Percentiles rank a stretch among this genome's conserved stretches.
Evolutionary conservation across 306 rosid species (phyloP).

Genomic region (Corylus americana): DNA sequence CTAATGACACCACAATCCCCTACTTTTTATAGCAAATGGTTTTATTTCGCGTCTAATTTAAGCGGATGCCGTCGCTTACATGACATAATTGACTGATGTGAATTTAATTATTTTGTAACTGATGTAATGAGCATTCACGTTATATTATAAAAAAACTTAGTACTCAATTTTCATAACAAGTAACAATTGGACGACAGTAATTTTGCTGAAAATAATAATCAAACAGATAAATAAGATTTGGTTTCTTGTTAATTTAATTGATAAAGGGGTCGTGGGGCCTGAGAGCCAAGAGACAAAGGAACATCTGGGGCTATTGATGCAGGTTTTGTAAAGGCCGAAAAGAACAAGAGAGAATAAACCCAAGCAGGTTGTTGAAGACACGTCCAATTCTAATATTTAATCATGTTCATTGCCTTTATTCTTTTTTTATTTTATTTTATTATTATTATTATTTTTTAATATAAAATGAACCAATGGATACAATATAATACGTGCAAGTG

Average conservation of each 20-base stretch:
- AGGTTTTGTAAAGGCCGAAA: not conserved
- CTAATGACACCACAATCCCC: not conserved
- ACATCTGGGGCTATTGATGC: not conserved
- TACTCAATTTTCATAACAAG: no score
- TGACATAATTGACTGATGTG: no score
- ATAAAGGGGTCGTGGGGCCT: not conserved
- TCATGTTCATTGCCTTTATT: not conserved
- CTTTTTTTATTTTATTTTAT: not conserved
- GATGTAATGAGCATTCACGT: no score
- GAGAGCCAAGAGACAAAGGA: not conserved
- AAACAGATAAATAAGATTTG: no score
- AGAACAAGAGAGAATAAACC: not conserved
- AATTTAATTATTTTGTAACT: no score
- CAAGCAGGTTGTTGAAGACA: conserved; percentile 9
- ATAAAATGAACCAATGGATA: not conserved
- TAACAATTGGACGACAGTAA: not conserved
- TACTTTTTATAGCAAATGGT: not conserved
- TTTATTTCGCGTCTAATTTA: not conserved
- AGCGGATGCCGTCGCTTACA: no score
- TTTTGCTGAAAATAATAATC: not conserved
- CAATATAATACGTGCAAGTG: no score
- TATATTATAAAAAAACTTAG: no score
- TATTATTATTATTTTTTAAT: not conserved
- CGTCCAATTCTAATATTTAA: not conserved
- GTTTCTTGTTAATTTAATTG: not conserved